phyloP scores from a whole-genome alignment of 257 asterid species.

The Linaria vulgaris region DNA sequence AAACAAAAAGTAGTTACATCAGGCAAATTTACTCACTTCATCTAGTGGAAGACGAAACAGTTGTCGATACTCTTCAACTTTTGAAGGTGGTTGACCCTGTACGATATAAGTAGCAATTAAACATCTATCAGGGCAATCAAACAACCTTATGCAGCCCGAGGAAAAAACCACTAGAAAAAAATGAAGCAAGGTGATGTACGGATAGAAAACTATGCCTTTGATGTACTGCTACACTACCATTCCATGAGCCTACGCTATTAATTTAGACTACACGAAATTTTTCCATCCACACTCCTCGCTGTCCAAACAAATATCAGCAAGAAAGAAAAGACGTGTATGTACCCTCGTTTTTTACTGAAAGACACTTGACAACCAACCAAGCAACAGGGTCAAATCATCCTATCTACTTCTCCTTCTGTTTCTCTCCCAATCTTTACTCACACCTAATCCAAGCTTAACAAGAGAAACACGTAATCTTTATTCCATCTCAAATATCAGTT shows the following conservation, averaged over 20 bases:
- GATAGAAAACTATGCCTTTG: neutral
- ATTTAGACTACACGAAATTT: neutral
- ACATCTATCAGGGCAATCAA: conserved; percentile 28
- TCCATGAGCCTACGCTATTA: neutral
- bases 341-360: neutral
- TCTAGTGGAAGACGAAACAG: conserved; percentile 87
- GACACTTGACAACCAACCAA: neutral
- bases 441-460: neutral
- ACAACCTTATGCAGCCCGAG: neutral
- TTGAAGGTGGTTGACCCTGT: conserved; percentile 62
- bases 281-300: neutral
- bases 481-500: neutral
- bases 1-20: neutral
- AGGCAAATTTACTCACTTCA: conserved; percentile 59
- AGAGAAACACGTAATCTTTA: neutral
- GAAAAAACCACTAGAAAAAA: neutral
- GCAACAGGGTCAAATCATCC: neutral
- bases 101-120: conserved; percentile 19
- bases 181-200: neutral
- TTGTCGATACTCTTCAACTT: conserved; percentile 91
- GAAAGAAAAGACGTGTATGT: neutral
- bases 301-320: neutral
- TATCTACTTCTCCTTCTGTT: neutral
- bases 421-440: neutral
- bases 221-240: neutral